Percentiles rank a stretch among this genome's conserved stretches.
Conservation (phyloP, 768 basidiomycete genomes). For the Leucogyrophana mollusca region DNA sequence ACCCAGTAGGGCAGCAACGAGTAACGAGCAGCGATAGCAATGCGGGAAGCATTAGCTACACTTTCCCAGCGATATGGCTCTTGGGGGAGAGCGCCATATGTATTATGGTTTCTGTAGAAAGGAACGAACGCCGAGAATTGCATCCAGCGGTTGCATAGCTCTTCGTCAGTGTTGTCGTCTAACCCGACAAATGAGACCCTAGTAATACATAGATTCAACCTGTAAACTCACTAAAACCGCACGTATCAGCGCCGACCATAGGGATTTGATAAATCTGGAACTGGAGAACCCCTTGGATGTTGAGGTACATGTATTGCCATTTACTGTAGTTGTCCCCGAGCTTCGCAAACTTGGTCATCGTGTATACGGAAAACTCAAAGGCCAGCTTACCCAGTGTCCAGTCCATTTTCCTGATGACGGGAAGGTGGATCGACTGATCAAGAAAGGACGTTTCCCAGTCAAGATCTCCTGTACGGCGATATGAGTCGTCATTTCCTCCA, state of each 20-base stretch:
- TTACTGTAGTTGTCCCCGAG: conserved; percentile 77
- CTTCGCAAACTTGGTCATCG: conserved; percentile 28
- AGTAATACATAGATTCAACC: not conserved
- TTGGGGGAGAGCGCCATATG: conserved; percentile 63
- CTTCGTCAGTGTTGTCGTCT: conserved; percentile 69
- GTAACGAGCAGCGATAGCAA: conserved; percentile 70
- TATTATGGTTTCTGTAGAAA: conserved; percentile 81
- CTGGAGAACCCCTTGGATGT: conserved; percentile 74
- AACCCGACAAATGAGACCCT: not conserved
- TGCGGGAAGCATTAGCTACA: conserved; percentile 71
- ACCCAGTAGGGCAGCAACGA: conserved; percentile 80
- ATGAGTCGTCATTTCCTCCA: conserved; percentile 69
- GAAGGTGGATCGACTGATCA: conserved; percentile 71
- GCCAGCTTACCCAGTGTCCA: conserved; percentile 62
- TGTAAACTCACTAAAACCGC: conserved; percentile 27
- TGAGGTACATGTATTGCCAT: conserved; percentile 71
- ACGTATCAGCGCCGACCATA: conserved; percentile 78
- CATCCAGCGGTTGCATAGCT: conserved; percentile 86
- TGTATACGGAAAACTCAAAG: not conserved
- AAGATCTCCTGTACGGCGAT: conserved; percentile 52
- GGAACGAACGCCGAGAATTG: conserved; percentile 80
- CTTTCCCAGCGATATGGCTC: conserved; percentile 83
- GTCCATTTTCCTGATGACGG: conserved; percentile 68
- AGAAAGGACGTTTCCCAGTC: conserved; percentile 64
- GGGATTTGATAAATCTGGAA: conserved; percentile 85